Evolutionary conservation across 1,139 yeast genomes (phyloP).

Genomic region (Kurtzmaniella quercitrusa): DNA sequence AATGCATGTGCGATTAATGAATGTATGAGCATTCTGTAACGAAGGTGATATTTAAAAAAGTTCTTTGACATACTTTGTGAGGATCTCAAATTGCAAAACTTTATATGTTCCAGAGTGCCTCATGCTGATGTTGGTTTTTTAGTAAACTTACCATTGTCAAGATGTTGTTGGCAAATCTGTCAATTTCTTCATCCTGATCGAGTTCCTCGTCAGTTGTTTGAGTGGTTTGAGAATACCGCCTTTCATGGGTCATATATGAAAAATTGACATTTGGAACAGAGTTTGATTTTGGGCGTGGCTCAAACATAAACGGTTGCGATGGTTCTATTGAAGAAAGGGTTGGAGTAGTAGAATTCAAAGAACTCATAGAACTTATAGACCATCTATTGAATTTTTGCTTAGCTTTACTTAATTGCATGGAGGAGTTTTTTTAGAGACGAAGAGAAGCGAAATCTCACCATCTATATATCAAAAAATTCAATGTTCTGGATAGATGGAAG

Average conservation of each 20-base stretch:
- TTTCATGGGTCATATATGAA: background rate
- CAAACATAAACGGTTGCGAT: background rate
- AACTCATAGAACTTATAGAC: background rate
- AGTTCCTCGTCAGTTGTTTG: slow-evolving; percentile 1
- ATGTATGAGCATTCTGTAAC: no score
- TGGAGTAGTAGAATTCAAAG: background rate
- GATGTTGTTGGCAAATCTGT: slow-evolving; percentile 6
- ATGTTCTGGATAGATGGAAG: no score
- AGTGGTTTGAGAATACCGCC: background rate
- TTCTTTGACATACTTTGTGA: no score
- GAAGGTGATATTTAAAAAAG: no score
- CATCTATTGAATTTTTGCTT: background rate
- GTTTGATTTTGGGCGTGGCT: slow-evolving; percentile 1
- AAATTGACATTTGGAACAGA: slow-evolving; percentile 1
- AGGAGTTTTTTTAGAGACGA: background rate
- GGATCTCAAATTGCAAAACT: no score
- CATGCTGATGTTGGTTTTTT: slow-evolving; percentile 2
- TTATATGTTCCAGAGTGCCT: slow-evolving; percentile 4
- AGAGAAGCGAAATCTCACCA: background rate
- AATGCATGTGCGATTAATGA: background rate
- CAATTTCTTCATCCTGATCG: slow-evolving; percentile 5
- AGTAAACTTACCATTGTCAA: slow-evolving; percentile 4
- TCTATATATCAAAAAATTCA: background rate
- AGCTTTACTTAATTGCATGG: background rate
- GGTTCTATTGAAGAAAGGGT: background rate